Evolutionary conservation across 2,329 filamentous ascomycete species (phyloP).

Genomic region (Calonectria hawksworthii): DNA sequence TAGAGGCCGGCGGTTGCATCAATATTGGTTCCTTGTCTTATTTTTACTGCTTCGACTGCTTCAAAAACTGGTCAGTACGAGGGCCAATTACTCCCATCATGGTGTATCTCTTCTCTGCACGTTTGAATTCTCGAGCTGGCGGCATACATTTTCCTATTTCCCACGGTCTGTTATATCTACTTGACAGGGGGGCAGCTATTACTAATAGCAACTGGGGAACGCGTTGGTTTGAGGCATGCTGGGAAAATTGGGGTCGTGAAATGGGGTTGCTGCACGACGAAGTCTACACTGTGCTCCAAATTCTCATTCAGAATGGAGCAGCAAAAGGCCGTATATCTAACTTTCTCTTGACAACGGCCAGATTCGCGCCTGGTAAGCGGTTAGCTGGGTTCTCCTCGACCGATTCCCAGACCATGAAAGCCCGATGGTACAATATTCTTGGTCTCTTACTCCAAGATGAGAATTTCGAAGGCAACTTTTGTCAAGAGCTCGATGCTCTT

Average conservation of each 20-base stretch:
- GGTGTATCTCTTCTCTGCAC: background rate
- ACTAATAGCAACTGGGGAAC: accelerated
- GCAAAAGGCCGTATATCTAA: background rate
- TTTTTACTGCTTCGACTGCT: too few relatives aligned
- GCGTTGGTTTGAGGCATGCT: background rate
- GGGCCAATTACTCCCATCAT: background rate
- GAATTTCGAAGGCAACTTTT: background rate
- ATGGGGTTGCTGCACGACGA: background rate
- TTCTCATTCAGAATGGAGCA: background rate
- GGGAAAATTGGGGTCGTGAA: background rate
- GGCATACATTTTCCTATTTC: background rate
- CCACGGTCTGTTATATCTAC: background rate
- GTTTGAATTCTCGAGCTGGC: background rate
- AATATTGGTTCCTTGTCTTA: too few relatives aligned
- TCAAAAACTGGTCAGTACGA: too few relatives aligned
- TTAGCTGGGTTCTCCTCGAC: background rate
- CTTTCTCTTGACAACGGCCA: background rate
- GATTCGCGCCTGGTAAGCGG: background rate
- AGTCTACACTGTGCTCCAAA: background rate
- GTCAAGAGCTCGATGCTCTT: background rate
- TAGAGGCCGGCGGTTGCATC: background rate
- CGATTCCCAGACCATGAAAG: background rate
- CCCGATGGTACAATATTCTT: background rate
- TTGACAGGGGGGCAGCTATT: background rate
- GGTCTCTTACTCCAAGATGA: background rate